Base-by-base conservation (phyloP, 2,329 filamentous ascomycete genomes). In the Fonsecaea pedrosoi region DNA sequence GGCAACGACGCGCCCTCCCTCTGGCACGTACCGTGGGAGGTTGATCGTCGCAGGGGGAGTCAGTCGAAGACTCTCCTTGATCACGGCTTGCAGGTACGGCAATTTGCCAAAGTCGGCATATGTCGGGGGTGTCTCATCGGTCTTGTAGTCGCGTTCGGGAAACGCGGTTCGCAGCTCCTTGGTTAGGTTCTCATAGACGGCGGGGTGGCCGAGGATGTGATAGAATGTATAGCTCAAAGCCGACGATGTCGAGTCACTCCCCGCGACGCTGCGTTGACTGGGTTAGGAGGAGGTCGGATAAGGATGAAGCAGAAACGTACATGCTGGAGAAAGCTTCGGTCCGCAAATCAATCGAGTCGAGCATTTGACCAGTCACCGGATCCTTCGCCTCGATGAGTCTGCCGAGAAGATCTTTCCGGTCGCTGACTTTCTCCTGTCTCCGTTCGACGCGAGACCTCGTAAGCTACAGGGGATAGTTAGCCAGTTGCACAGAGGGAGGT, bases 321-420 rank as follows among this genome's bases (percentile, higher is more conserved):
- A 50, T 50, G 18, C 45, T 50, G 9, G 45, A 50, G 45, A 50
- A 50, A 30, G 45, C 45, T 10, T 50, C 45, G 3, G 45, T 50
- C 45, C 45, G 18, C 18, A 50, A 30, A 50, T 50, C 45, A 5
- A 50, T 50, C 25, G 45, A 50, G 15, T 50, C 45, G 4, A 50
- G 21, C 45, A 50, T 50, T 21, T 50, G 45, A 13, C 45, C 45
- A 3, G 45, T 50, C 8, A 50, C 45, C 4, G 55, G 55, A 18
- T 58, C 55, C 25, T 58, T 58, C 13, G 55, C 55, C 55, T 58
- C 55, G 55, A 58, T 58, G 38, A 58, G 55, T 15, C 55, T 58
- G n/a, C 55, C 55, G 6, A 58, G 37, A 4, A 58, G 55, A 45
- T 58, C 55, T 32, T 58, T 58, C 21, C 55, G 55, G 55, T 58